Evolutionary conservation across 768 basidiomycete species (phyloP).

Genomic region (Leccinum pellstonianum): DNA sequence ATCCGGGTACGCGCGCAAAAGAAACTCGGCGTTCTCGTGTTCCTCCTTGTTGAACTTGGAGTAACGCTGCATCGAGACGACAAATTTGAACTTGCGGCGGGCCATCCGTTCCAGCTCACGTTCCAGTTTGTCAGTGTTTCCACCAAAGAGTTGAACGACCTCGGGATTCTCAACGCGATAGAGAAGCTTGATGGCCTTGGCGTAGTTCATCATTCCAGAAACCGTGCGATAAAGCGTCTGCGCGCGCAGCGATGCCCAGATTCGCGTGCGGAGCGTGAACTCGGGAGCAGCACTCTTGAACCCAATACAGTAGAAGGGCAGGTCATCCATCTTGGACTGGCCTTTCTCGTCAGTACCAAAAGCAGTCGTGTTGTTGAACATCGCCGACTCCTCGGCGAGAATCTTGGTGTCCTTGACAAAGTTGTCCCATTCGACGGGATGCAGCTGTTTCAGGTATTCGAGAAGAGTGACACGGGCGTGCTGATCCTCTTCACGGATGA

Average conservation of each 20-base stretch:
- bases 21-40: slow-evolving; percentile 97
- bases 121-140: slow-evolving; percentile 96
- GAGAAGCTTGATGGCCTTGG: slow-evolving; percentile 98
- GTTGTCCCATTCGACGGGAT: slow-evolving; percentile 98
- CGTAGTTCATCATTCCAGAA: slow-evolving; percentile 99
- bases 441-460: slow-evolving; percentile 97
- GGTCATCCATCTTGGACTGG: slow-evolving; percentile 80
- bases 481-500: slow-evolving; percentile 98
- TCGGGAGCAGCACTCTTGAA: slow-evolving; percentile 99
- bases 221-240: slow-evolving; percentile 99
- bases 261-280: slow-evolving; percentile 96
- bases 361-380: slow-evolving; percentile 76
- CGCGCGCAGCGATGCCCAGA: slow-evolving; percentile 98
- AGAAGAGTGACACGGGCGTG: slow-evolving; percentile 95
- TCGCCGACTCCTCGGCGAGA: slow-evolving; percentile 89
- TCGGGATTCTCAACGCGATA: slow-evolving; percentile 99
- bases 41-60: slow-evolving; percentile 99
- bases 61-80: slow-evolving; percentile 99
- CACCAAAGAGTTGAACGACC: slow-evolving; percentile 95
- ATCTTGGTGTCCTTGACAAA: slow-evolving; percentile 99
- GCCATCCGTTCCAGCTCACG: slow-evolving; percentile 97
- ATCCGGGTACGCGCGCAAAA: slow-evolving; percentile 96
- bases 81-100: slow-evolving; percentile 97
- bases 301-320: slow-evolving; percentile 97
- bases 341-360: slow-evolving; percentile 81